Evolutionary conservation across 1,284 basidiomycete genomes (phyloP).

Genomic region (Leucoagaricus sp.): DNA sequence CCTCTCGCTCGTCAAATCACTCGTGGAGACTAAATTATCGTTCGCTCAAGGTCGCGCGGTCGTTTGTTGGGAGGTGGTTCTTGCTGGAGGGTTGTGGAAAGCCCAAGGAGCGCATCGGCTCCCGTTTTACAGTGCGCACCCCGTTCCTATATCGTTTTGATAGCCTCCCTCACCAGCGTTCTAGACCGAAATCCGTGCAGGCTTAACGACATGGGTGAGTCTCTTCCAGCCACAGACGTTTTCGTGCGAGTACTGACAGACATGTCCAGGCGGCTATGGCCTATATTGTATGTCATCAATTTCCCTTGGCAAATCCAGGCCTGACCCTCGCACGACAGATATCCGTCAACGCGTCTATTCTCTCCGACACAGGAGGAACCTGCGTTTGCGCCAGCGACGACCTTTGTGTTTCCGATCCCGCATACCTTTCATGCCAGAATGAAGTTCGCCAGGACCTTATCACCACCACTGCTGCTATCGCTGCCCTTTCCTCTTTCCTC

Average conservation of each 20-base stretch:
- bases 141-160: neutral
- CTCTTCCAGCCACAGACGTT: constrained; percentile 3
- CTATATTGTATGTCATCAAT: constrained; percentile 27
- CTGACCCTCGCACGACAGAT: constrained; percentile 47
- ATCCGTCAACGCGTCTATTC: constrained; percentile 81
- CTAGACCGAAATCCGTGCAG: constrained; percentile 81
- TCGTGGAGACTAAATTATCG: neutral
- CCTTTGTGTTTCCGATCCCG: constrained; percentile 55
- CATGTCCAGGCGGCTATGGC: constrained; percentile 32
- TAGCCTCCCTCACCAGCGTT: constrained; percentile 15
- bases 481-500: constrained; percentile 74
- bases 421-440: constrained; percentile 67
- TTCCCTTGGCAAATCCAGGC: neutral
- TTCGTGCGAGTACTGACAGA: neutral
- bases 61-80: constrained; percentile 80
- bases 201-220: constrained; percentile 80
- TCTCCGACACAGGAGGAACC: constrained; percentile 78
- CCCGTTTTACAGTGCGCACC: constrained; percentile 66
- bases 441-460: constrained; percentile 75
- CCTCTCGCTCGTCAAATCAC: neutral
- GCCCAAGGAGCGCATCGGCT: constrained; percentile 71
- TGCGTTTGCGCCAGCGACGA: constrained; percentile 69
- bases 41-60: constrained; percentile 63
- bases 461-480: constrained; percentile 77
- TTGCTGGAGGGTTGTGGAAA: constrained; percentile 83